A percentile compares a stretch with the other conserved stretches of the same genome.
phyloP scores from a whole-genome alignment of 2,329 filamentous ascomycete species.

The Orbilia oligospora region DNA sequence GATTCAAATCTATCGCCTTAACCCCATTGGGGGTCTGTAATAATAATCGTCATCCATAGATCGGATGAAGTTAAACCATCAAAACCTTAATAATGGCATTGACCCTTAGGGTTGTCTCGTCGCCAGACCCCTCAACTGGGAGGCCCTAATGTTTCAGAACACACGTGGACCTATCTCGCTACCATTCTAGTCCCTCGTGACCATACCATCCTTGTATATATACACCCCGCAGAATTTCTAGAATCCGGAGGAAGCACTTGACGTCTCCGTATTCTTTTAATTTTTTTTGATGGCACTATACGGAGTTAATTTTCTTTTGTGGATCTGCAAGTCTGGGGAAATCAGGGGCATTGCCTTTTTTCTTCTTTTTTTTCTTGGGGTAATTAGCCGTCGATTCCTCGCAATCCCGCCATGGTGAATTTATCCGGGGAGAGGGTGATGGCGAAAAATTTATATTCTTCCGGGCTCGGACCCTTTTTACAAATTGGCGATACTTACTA shows the following conservation, averaged over 20 bases:
- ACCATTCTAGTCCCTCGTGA: slow-evolving; percentile 4
- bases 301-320: too few species aligned
- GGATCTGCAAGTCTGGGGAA: background rate
- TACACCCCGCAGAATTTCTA: background rate
- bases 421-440: slow-evolving; percentile 16
- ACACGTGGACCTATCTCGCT: slow-evolving; percentile 2
- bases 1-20: background rate
- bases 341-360: background rate
- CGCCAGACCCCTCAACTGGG: too few species aligned
- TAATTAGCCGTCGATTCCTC: background rate
- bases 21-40: background rate
- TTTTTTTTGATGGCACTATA: background rate
- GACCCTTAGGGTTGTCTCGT: background rate
- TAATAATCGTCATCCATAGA: too few species aligned
- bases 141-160: background rate
- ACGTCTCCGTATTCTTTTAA: background rate
- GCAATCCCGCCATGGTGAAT: background rate
- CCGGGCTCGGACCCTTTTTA: background rate
- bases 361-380: background rate
- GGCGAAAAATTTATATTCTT: background rate
- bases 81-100: background rate
- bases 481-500: background rate
- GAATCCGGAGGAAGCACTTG: background rate
- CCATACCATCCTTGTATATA: background rate
- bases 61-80: background rate